Conservation (phyloP, 352 stramenopile genomes). For the Phytophthora tubulina region DNA sequence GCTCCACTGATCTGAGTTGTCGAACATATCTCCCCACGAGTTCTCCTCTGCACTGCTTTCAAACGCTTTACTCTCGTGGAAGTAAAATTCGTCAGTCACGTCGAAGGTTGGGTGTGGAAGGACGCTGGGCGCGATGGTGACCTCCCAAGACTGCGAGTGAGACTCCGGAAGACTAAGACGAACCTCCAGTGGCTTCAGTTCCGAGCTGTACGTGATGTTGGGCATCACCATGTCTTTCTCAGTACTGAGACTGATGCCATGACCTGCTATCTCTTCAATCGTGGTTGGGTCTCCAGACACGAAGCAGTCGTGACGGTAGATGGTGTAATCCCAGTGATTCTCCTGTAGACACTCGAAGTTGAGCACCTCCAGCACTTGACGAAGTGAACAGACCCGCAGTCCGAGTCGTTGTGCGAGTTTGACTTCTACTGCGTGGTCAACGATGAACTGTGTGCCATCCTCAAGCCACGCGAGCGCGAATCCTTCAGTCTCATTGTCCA, state of each 20-base stretch:
- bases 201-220: conserved; percentile 45
- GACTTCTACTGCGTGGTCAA: conserved; percentile 16
- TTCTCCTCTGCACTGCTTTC: background rate
- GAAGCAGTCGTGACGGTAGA: conserved; percentile 42
- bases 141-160: conserved; percentile 38
- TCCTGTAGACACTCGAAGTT: conserved; percentile 36
- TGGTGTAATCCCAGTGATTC: conserved; percentile 9
- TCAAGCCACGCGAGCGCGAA: conserved; percentile 31
- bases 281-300: conserved; percentile 23
- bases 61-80: conserved; percentile 5
- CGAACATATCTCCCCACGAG: conserved; percentile 17
- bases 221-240: conserved; percentile 39
- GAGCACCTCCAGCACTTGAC: conserved; percentile 31
- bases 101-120: conserved; percentile 32
- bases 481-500: conserved; percentile 27
- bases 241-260: background rate
- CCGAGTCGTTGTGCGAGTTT: conserved; percentile 28
- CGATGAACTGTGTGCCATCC: conserved; percentile 29
- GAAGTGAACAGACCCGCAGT: conserved; percentile 32
- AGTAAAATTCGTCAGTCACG: conserved; percentile 5
- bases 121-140: conserved; percentile 52
- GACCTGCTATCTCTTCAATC: conserved; percentile 25
- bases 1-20: conserved; percentile 20
- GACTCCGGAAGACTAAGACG: conserved; percentile 48
- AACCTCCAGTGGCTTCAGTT: conserved; percentile 65